Percentiles rank a stretch among this genome's conserved stretches.
Evolutionary conservation across 768 basidiomycete genomes (phyloP).

Genomic region (Kwoniella mangroviensis): DNA sequence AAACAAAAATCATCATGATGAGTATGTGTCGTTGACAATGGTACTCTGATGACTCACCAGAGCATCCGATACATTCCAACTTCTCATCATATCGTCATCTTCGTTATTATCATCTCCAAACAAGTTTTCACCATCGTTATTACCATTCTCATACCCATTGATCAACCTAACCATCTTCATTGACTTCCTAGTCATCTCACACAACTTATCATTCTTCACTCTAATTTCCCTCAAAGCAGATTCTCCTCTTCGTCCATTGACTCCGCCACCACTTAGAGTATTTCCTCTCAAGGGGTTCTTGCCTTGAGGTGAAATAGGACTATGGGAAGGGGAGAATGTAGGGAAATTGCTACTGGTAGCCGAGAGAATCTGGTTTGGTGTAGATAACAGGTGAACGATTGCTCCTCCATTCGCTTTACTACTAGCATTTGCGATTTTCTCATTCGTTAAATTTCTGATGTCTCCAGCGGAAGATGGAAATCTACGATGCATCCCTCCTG

Average conservation of each 20-base stretch:
- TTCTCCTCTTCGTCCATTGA: background rate
- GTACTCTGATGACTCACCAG: constrained; percentile 32
- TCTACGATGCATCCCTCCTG: constrained; percentile 24
- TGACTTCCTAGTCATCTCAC: constrained; percentile 20
- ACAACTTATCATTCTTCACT: constrained; percentile 20
- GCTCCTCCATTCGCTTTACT: constrained; percentile 27
- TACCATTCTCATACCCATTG: constrained; percentile 34
- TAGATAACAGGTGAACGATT: constrained; percentile 44
- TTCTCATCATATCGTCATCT: constrained; percentile 36
- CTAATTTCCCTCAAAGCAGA: constrained; percentile 21
- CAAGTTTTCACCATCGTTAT: constrained; percentile 19
- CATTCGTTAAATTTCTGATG: constrained; percentile 18
- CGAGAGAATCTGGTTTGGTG: constrained; percentile 27
- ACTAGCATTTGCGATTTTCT: constrained; percentile 3
- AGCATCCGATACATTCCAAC: constrained; percentile 43
- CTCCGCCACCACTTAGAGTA: background rate
- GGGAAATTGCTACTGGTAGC: constrained; percentile 22
- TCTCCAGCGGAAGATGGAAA: constrained; percentile 42
- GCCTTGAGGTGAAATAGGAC: background rate
- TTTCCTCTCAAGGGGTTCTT: background rate
- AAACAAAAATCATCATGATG: background rate
- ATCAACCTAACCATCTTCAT: constrained; percentile 28
- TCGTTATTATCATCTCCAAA: constrained; percentile 19
- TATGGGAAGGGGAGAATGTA: constrained; percentile 13
- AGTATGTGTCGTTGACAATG: no score